phyloP scores from a whole-genome alignment of 495 filamentous ascomycete genomes.

The Astrocystis sublimbata region DNA sequence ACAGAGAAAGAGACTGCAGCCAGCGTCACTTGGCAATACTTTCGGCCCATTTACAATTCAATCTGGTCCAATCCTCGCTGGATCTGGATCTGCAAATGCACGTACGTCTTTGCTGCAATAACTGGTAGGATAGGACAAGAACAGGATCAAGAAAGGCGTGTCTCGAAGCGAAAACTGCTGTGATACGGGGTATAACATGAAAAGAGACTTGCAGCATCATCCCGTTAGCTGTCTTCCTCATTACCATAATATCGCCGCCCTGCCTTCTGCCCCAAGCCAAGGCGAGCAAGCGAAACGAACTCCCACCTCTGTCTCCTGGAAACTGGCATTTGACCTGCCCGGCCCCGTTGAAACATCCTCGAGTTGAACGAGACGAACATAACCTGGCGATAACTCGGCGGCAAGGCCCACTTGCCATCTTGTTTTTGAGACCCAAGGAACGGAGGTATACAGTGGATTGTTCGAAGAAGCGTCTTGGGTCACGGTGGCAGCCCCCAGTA shows the following conservation, averaged over 20 bases:
- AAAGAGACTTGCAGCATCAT: constrained; percentile 35
- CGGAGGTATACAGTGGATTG: constrained; percentile 20
- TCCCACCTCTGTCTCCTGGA: constrained; percentile 20
- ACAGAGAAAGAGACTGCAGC: background rate
- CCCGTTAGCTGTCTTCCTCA: constrained; percentile 25
- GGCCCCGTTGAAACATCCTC: constrained; percentile 35
- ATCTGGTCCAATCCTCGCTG: no score
- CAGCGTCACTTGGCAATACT: constrained; percentile 6
- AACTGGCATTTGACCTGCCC: constrained; percentile 31
- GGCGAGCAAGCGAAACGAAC: constrained; percentile 17
- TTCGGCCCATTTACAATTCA: background rate
- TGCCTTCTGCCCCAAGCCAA: no score
- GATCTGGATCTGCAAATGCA: background rate
- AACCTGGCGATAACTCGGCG: constrained; percentile 30
- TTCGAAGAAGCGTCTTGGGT: background rate
- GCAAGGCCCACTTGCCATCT: constrained; percentile 20
- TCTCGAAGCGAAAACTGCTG: constrained; percentile 32
- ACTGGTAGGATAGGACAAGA: no score
- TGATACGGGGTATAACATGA: constrained; percentile 37
- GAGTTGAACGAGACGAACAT: constrained; percentile 32
- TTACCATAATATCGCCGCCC: constrained; percentile 13
- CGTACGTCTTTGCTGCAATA: constrained; percentile 1
- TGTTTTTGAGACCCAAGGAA: constrained; percentile 18
- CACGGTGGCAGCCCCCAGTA: background rate
- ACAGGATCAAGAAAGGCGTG: constrained; percentile 21